Evolutionary conservation across 2,329 filamentous ascomycete species (phyloP), one percentile per base, ranked within the genome.

Genomic region (Coniochaeta hoffmannii): DNA sequence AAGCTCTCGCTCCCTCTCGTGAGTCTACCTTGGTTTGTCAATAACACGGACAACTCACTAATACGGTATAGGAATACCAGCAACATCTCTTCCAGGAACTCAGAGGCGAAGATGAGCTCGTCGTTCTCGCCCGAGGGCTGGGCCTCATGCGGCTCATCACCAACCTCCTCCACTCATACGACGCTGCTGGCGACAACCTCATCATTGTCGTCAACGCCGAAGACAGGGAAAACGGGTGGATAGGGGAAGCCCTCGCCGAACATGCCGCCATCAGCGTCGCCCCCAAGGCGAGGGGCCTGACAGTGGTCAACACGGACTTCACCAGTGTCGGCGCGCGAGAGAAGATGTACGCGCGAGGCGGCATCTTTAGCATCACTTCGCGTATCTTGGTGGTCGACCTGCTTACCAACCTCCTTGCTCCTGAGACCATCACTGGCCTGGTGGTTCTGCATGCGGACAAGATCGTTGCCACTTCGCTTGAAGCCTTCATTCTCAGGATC

Each of bases 111-210:
- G 94, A 99, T 88, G 88, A 95, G 72, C 86, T 99, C 61, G 88
- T 97, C 64, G 80, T 99, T 55, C 82, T 97, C 55, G 94, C 93
- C 41, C 89, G 90, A 54, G 94, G 94, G 63, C 86, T 99, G 50
- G 94, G 94, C 63, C 85, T 97, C 49, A 83, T 97, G 69, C 90
- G 91, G 62, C 83, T 99, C 56, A 82, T 97, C 66, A 95, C 90
- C n/a, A 99, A 97, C 68, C 82, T 99, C 36, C 83, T 99, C 28
- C 94, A 99, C 72, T 92, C 92, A 19, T 97, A 97, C 73, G 94
- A 99, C 79, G 92, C 91, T 1, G 90, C 90, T 3, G 94, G 94
- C 14, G 95, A 94, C 72, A 97, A 96, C 66, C 76, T 99, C 55
- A 86, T 99, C 51, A 77, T 99, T 46, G 74, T 99, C 19, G 85